Percentiles rank a stretch among this genome's conserved stretches.
phyloP scores from a whole-genome alignment of 306 rosid genomes.

The cucumber (Cucumis sativus) region Cucumber_9930_V3 NC_026655.2:19129501-19130000 shows the following conservation, averaged over 20 bases:
- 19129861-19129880: background rate
- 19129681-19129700: conserved; percentile 57
- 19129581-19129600: conserved; percentile 28
- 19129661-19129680: conserved; percentile 49
- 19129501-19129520: conserved; percentile 33
- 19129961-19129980: background rate
- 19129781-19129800: background rate
- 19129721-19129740: conserved; percentile 54
- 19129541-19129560: conserved; percentile 7
- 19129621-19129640: conserved; percentile 48
- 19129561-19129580: background rate
- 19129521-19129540: conserved; percentile 28
- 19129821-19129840: background rate
- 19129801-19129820: background rate
- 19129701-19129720: conserved; percentile 71
- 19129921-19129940: background rate
- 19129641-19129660: conserved; percentile 26
- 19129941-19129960: background rate
- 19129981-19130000: background rate
- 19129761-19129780: conserved; percentile 7
- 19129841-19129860: background rate
- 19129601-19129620: conserved; percentile 30
- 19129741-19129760: conserved; percentile 36
- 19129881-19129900: background rate
- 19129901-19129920: background rate